phyloP scores from a whole-genome alignment of 2,329 filamentous ascomycete genomes.

The Verticillium nubilum region DNA sequence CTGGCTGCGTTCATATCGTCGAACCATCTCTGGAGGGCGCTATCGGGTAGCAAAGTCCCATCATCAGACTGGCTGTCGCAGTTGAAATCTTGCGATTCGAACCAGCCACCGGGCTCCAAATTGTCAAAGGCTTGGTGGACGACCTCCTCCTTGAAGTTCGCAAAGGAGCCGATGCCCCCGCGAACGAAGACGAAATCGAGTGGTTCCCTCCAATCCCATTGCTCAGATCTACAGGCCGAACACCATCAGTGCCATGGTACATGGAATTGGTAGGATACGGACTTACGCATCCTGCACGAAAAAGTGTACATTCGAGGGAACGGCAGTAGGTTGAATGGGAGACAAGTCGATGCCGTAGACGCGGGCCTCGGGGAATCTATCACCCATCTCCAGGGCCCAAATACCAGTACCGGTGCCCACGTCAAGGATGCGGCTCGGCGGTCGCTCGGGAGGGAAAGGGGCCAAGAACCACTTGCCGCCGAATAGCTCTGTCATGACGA shows the following conservation, averaged over 20 bases:
- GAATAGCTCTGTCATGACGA: constrained; percentile 30
- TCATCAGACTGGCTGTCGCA: constrained; percentile 40
- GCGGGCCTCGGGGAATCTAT: constrained; percentile 51
- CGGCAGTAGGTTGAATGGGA: constrained; percentile 58
- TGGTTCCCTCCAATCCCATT: constrained; percentile 47
- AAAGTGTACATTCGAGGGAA: constrained; percentile 70
- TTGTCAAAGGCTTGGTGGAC: constrained; percentile 46
- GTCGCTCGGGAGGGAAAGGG: constrained; percentile 27
- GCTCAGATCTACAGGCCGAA: constrained; percentile 30
- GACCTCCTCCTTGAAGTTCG: constrained; percentile 39
- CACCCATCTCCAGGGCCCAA: constrained; percentile 65
- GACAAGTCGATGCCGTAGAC: constrained; percentile 63
- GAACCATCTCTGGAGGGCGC: constrained; percentile 33
- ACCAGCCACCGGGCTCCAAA: constrained; percentile 46
- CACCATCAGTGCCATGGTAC: not conserved
- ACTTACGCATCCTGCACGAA: constrained; percentile 57
- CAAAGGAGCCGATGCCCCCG: constrained; percentile 43
- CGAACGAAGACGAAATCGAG: constrained; percentile 52
- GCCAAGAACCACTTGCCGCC: constrained; percentile 35
- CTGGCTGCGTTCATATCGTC: constrained; percentile 32
- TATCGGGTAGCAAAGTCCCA: constrained; percentile 33
- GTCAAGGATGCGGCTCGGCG: constrained; percentile 33
- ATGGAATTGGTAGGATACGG: constrained; percentile 11
- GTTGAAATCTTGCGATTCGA: constrained; percentile 43
- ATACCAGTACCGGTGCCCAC: constrained; percentile 43